A percentile compares a stretch with the other conserved stretches of the same genome.
These are phyloP conservation scores for Nyctanthes arbortristis DNA, from an alignment of 257 asterid species.

Conservation along the genomic window DNA sequence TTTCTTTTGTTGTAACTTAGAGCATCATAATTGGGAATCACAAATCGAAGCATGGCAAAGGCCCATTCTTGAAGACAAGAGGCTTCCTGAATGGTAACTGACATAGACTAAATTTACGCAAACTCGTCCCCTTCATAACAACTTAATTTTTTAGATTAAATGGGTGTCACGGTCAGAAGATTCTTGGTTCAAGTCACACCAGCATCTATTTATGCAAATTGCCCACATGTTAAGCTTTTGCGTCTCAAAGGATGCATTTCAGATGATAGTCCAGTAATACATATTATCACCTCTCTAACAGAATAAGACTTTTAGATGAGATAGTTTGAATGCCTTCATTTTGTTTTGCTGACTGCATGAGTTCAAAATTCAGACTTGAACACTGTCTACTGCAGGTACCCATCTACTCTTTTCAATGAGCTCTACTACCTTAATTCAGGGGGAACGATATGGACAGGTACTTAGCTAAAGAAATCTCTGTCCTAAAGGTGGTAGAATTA, in stretches of 20 bases:
- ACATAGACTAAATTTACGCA: not conserved
- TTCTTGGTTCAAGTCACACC: not conserved
- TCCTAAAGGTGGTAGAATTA: conserved; percentile 17
- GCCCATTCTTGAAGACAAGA: conserved; percentile 85
- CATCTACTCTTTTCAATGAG: conserved; percentile 89
- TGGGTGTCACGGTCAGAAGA: not conserved
- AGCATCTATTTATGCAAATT: not conserved
- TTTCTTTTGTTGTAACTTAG: conserved; percentile 34
- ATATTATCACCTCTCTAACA: not conserved
- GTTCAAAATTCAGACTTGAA: conserved; percentile 25
- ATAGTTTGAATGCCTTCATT: conserved; percentile 10
- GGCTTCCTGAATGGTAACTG: conserved; percentile 86
- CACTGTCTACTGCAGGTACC: conserved; percentile 66
- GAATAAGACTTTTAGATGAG: not conserved
- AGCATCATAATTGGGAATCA: conserved; percentile 76
- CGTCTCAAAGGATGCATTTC: too few relatives aligned
- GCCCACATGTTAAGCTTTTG: not conserved
- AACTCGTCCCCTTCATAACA: not conserved
- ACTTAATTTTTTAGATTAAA: not conserved
- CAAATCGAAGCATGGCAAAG: conserved; percentile 93
- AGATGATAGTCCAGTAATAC: too few relatives aligned
- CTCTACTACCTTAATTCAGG: conserved; percentile 92
- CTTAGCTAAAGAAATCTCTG: conserved; percentile 13
- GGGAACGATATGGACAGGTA: conserved; percentile 99
- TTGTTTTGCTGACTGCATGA: conserved; percentile 18